Evolutionary conservation across 306 rosid genomes (phyloP), one percentile per base, ranked within the genome.

Genomic region (Psophocarpus tetragonolobus): DNA sequence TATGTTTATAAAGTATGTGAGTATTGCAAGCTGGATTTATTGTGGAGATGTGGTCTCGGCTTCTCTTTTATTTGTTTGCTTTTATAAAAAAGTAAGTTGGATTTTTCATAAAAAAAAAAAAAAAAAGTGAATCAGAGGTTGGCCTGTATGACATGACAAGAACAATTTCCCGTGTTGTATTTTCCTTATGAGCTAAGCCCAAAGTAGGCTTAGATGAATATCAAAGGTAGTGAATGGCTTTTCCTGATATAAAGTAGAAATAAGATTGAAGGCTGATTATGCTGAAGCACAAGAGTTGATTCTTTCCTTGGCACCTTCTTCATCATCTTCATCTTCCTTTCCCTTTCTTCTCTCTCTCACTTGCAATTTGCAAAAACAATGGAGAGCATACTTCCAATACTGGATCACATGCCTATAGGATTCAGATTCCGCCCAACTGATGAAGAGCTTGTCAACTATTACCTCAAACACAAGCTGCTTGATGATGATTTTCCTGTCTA

Each of bases 381-480:
- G 87, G 67, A 36, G 51, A 3, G 38, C 74, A 8, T n/a, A 56
- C 0, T 4, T 33, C 9, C 45, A 4, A 17, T 14, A 5, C 20
- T 4, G 8, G 74, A 68, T 10, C 6, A 0, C 17, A 0, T 80
- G 61, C 90, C 87, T 6, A 80, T 82, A 0, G 97, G 95, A 33
- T 92, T 14, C 86, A 74, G 96, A 39, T 92, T 92, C 76, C 74
- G 24, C 2, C 97, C 98, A 4, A 88, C 92, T 0, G 97, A 90
- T 8, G 88, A 84, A 29, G 98, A 94, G 70, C 87, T 94, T 9
- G 51, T 94, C 1, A 2, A 1, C 8, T 48, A 88, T 58, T 94
- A 76, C 74, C 73, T 94, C 17, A 83, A 53, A 74, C 61, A 66
- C 26, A 94, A 90, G 82, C 8, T 82, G 27, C 51, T 9, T 0